Conservation (phyloP, 148 eudicot genomes). For the Silene uniflora region DNA sequence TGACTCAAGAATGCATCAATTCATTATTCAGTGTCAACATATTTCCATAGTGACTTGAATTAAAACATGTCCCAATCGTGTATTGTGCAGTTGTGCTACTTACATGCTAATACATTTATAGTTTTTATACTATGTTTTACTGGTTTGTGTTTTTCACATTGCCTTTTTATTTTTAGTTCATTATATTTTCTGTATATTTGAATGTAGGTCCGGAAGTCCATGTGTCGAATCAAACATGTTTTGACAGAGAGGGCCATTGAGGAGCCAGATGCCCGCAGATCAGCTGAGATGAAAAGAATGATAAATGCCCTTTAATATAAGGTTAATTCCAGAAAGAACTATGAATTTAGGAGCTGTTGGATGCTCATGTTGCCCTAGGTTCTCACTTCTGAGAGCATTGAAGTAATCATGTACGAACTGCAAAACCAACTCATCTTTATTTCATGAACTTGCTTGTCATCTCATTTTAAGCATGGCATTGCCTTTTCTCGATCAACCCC, state of each 20-base stretch:
- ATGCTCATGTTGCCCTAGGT: conserved; percentile 2
- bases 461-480: not conserved
- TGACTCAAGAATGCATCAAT: not conserved
- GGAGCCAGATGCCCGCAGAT: conserved; percentile 78
- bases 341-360: not conserved
- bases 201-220: conserved; percentile 72
- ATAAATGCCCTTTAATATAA: conserved; percentile 51
- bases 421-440: not conserved
- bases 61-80: not conserved
- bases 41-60: too few species aligned
- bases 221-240: conserved; percentile 85
- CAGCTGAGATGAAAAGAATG: conserved; percentile 85
- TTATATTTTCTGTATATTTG: not conserved
- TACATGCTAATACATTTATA: not conserved
- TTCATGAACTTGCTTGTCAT: too few species aligned
- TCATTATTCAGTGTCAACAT: not conserved
- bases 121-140: not conserved
- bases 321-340: not conserved
- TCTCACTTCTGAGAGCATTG: not conserved
- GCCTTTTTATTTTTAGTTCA: not conserved
- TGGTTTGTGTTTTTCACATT: not conserved
- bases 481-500: not conserved
- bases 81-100: not conserved
- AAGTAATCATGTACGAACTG: not conserved
- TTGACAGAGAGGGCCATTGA: conserved; percentile 85